Percentiles rank a stretch among this genome's conserved stretches.
Evolutionary conservation across 768 basidiomycete genomes (phyloP).

Genomic region (Lyophyllum decastes): DNA sequence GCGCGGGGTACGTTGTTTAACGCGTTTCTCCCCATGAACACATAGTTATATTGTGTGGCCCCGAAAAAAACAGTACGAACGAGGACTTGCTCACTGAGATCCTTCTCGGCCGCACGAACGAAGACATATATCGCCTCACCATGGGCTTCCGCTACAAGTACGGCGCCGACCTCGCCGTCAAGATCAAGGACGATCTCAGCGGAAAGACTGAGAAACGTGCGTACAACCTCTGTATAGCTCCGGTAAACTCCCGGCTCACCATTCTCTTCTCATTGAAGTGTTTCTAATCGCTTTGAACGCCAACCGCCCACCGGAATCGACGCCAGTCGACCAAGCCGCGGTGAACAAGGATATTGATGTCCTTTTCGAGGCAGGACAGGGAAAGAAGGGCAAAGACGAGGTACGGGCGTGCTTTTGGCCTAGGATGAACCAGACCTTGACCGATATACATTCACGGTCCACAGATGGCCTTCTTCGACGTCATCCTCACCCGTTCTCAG

Average conservation of each 20-base stretch:
- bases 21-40: too few relatives aligned
- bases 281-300: constrained; percentile 49
- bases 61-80: constrained; percentile 32
- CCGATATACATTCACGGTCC: too few relatives aligned
- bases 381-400: constrained; percentile 42
- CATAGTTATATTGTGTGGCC: not conserved
- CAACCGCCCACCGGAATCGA: constrained; percentile 36
- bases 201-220: constrained; percentile 31
- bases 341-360: constrained; percentile 45
- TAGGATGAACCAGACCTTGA: too few relatives aligned
- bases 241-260: not conserved
- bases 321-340: constrained; percentile 34
- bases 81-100: constrained; percentile 40
- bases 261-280: constrained; percentile 26
- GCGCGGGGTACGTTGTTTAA: constrained; percentile 28
- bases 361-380: constrained; percentile 41
- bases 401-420: constrained; percentile 9
- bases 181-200: constrained; percentile 33
- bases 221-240: constrained; percentile 11
- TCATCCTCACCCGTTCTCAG: constrained; percentile 48
- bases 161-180: constrained; percentile 28
- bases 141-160: constrained; percentile 32
- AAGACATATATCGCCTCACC: constrained; percentile 34
- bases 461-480: constrained; percentile 41
- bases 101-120: constrained; percentile 35